Evolutionary conservation across 2,329 filamentous ascomycete genomes (phyloP).

Genomic region (Calonectria crousiana): DNA sequence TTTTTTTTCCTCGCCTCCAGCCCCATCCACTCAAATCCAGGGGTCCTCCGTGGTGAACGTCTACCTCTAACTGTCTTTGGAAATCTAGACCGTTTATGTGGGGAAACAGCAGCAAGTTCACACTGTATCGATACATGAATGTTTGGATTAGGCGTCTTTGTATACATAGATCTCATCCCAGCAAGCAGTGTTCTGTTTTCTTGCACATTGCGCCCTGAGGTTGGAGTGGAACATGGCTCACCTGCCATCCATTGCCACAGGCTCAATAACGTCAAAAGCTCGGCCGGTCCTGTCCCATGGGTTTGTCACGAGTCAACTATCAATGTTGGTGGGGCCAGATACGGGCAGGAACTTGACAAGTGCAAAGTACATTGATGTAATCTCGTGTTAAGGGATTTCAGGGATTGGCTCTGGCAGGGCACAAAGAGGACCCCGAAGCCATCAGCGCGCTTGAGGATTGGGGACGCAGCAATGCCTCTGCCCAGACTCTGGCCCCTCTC

Average conservation of each 20-base stretch:
- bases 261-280: neutral
- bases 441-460: neutral
- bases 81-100: slow-evolving; percentile 38
- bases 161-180: neutral
- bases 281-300: neutral
- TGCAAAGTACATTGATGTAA: neutral
- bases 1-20: slow-evolving; percentile 7
- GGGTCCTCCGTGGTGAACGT: slow-evolving; percentile 25
- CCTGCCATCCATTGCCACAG: neutral
- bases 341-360: slow-evolving; percentile 10
- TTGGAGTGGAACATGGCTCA: neutral
- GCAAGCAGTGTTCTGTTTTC: neutral
- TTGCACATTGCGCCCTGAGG: neutral
- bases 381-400: slow-evolving; percentile 21
- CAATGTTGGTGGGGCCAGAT: slow-evolving; percentile 6
- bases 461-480: neutral
- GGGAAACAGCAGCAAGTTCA: slow-evolving; percentile 26
- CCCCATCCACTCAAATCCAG: neutral
- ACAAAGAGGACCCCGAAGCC: neutral
- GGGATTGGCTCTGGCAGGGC: slow-evolving; percentile 6
- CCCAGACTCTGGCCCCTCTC: neutral
- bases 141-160: neutral
- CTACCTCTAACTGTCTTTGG: slow-evolving; percentile 28
- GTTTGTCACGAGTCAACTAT: slow-evolving; percentile 5
- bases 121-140: slow-evolving; percentile 36